Base-by-base conservation (phyloP, 257 asterid species). In the Striga asiatica region DNA sequence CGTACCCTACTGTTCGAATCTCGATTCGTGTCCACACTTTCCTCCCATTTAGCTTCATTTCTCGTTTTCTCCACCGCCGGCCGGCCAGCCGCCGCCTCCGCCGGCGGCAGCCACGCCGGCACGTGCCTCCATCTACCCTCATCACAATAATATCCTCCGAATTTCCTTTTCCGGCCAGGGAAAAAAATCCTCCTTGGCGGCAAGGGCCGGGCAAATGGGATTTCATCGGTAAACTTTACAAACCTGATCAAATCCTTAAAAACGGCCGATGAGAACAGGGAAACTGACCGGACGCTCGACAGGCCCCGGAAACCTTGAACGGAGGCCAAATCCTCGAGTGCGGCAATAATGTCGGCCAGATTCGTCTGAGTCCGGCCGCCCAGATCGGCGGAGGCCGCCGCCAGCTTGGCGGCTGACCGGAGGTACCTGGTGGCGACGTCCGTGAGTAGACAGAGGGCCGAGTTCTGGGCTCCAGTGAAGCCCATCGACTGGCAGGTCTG, bases 401-500 rank as follows among this genome's bases (percentile, higher is more conserved):
- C 80, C 14, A 65, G n/a, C 21, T 64, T 72, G 20, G 81, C 86
- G 2, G 77, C 39, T 34, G 77, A 56, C 49, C 34, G 50, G 51
- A 85, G n/a, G 60, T 73, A 76, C 55, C 75, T 62, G 35, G 66
- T 32, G 49, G 92, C 79, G 29, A 81, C 38, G 64, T 75, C 79
- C 25, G 84, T 58, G 53, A 81, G 76, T 65, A 58, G 50, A 5
- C 62, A 69, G 5, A 81, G 72, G 7, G 85, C 82, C 24, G 73
- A 50, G 56, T 47, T 21, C 50, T 66, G 71, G 25, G 86, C 75
- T 10, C 71, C 66, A 0, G 27, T 54, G 71, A 58, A 81, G 57
- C 88, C 95, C 35, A 53, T 64, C 4, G 86, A 66, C 48, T 38
- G 73, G 64, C 82, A 81, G 57, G 78, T 79, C 66, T 81, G 92